A percentile compares a stretch with the other conserved stretches of the same genome.
phyloP scores from a whole-genome alignment of 208 protist genomes.

The Trypanosoma cruzi region DNA sequence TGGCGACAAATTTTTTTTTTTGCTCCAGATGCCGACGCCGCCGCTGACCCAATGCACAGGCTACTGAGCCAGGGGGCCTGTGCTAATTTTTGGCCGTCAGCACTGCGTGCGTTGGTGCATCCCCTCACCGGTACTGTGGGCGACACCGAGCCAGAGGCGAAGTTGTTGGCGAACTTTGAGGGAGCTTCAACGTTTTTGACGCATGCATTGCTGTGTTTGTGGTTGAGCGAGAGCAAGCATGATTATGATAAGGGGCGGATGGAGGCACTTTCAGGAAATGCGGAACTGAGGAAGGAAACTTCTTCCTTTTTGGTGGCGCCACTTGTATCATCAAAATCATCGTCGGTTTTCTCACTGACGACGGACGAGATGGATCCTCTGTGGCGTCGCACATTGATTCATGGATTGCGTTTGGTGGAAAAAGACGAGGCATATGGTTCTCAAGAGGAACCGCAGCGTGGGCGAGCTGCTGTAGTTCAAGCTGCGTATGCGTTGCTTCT shows the following conservation, averaged over 20 bases:
- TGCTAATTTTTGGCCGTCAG: conserved; percentile 11
- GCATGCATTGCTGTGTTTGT: conserved; percentile 19
- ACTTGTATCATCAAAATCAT: too few relatives aligned
- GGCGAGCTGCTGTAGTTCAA: neutral
- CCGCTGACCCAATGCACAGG: neutral
- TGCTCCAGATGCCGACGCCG: neutral
- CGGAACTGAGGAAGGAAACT: neutral
- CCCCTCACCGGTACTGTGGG: conserved; percentile 13
- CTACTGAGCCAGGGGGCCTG: conserved; percentile 12
- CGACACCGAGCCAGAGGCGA: neutral
- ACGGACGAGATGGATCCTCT: too few relatives aligned
- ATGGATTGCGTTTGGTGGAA: conserved; percentile 17
- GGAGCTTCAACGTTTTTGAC: conserved; percentile 8
- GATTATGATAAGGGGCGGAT: neutral
- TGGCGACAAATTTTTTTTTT: conserved; percentile 12
- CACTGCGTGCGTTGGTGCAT: conserved; percentile 6
- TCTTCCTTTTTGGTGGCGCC: too few relatives aligned
- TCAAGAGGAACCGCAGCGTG: neutral
- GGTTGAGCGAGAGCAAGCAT: conserved; percentile 13
- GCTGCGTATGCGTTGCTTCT: conserved; percentile 22
- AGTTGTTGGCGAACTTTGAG: neutral
- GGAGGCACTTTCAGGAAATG: neutral
- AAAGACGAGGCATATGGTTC: neutral
- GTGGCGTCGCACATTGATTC: neutral
- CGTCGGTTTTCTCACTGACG: too few relatives aligned